Evolutionary conservation across 2,329 filamentous ascomycete species (phyloP).

Genomic region (Pyricularia pennisetigena): DNA sequence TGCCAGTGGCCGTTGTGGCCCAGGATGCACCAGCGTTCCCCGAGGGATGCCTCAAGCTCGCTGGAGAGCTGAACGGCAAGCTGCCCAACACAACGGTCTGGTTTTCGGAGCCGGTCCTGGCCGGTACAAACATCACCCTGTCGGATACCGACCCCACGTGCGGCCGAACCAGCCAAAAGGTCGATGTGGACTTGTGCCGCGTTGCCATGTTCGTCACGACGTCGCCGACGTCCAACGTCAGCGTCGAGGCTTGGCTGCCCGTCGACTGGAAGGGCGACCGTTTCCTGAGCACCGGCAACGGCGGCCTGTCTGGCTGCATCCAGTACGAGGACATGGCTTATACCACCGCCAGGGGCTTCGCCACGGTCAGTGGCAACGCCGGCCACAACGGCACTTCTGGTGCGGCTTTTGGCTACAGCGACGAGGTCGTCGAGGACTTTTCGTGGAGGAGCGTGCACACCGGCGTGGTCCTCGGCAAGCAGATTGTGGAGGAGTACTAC

Average conservation of each 20-base stretch:
- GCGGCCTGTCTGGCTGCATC: conserved; percentile 23
- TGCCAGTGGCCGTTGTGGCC: background rate
- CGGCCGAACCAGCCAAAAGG: conserved; percentile 1
- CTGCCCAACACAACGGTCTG: conserved; percentile 4
- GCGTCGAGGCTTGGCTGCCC: conserved; percentile 32
- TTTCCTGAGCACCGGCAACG: conserved; percentile 22
- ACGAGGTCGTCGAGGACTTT: conserved; percentile 26
- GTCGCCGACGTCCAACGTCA: conserved; percentile 29
- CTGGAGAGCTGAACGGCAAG: background rate
- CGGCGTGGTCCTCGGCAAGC: conserved; percentile 35
- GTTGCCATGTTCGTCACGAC: conserved; percentile 18
- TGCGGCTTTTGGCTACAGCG: conserved; percentile 21
- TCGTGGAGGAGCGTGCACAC: conserved; percentile 32
- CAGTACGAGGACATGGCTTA: conserved; percentile 22
- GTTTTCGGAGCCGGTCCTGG: background rate
- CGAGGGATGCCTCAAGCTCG: background rate
- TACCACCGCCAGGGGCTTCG: conserved; percentile 27
- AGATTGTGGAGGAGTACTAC: conserved; percentile 38
- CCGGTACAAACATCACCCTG: conserved; percentile 5
- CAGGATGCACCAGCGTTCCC: background rate
- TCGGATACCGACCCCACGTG: conserved; percentile 8
- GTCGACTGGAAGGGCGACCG: conserved; percentile 21
- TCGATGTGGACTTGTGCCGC: conserved; percentile 15
- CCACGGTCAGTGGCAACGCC: conserved; percentile 30
- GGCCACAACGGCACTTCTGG: conserved; percentile 31